Base-by-base conservation (phyloP, 192 early-diverging fungal genomes). In the Gigaspora rosea region DNA sequence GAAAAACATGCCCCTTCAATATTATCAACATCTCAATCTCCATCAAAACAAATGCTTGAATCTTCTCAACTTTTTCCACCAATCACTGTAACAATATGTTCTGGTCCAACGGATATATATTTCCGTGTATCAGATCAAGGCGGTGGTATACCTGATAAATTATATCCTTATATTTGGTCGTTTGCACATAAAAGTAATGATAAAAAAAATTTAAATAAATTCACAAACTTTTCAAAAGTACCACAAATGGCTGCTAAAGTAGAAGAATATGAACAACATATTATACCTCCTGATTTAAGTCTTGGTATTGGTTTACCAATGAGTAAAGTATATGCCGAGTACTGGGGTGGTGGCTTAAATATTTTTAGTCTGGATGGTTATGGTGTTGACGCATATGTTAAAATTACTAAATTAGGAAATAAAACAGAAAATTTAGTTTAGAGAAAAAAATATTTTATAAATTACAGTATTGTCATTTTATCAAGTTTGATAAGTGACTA, bases 61-160 rank as follows among this genome's bases (percentile, higher is more conserved):
- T 41, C 51, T 33, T 56, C 48, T 13, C 35, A 61, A 15, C 33
- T 9, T 15, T 89, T 91, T 22, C 97, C 96, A 51, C 92, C 95
- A 2, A 94, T 97, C 72, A 85, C 85, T 51, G 91, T 96, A 16
- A 98, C 97, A 13, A 87, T 96, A 65, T 94, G 93, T 79, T 83
- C 89, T 58, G 88, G 89, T 78, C 82, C 88, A 50, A 86, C 82
- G 33, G 92, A 93, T 78, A 88, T 98, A 62, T 89, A 92, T 5
- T 94, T 98, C 80, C 90, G 97, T n/a, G 83, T 98, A 33, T 96
- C 94, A 5, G 97, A 98, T 82, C 90, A 95, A 85, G 93, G 95
- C 52, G 95, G 95, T 35, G 97, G 97, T 16, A 95, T 98, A 70
- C 69, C 81, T 35, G 82, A 86, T 13, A 80, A 86, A 1, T 80